These are phyloP conservation scores for Aristolochia contorta DNA, from an alignment of 164 flowering plant species.

Conservation along the genomic window DNA sequence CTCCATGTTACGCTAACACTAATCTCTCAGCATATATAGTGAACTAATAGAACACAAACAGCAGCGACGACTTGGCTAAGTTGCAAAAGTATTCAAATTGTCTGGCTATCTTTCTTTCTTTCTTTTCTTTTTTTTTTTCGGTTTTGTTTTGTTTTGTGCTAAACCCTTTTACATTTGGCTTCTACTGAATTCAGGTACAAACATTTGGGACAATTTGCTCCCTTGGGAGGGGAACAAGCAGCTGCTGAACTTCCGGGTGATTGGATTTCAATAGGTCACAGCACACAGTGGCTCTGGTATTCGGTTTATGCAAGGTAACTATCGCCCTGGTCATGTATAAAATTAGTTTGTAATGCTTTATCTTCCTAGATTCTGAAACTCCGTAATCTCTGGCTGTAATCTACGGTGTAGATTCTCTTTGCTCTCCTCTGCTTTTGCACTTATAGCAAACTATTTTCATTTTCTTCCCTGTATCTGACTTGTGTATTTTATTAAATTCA, in stretches of 20 bases:
- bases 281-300: slow-evolving; percentile 95
- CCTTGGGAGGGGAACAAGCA: slow-evolving; percentile 89
- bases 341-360: too few relatives aligned
- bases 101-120: neutral
- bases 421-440: too few relatives aligned
- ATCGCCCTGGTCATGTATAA: neutral
- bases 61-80: too few relatives aligned
- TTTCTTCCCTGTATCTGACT: neutral
- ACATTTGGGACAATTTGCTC: slow-evolving; percentile 95
- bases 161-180: too few relatives aligned
- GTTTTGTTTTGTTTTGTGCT: too few relatives aligned
- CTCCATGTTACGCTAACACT: too few relatives aligned
- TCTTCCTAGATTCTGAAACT: too few relatives aligned
- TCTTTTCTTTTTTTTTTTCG: too few relatives aligned
- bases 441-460: neutral
- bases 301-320: slow-evolving; percentile 87
- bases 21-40: too few relatives aligned
- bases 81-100: neutral
- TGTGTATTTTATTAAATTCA: slow-evolving; percentile 17
- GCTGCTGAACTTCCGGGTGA: slow-evolving; percentile 96
- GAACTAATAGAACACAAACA: too few relatives aligned
- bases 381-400: too few relatives aligned
- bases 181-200: slow-evolving; percentile 41
- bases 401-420: too few relatives aligned
- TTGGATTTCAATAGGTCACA: slow-evolving; percentile 87